phyloP scores from a whole-genome alignment of 2,329 filamentous ascomycete species.

The Paecilomyces sp. region DNA sequence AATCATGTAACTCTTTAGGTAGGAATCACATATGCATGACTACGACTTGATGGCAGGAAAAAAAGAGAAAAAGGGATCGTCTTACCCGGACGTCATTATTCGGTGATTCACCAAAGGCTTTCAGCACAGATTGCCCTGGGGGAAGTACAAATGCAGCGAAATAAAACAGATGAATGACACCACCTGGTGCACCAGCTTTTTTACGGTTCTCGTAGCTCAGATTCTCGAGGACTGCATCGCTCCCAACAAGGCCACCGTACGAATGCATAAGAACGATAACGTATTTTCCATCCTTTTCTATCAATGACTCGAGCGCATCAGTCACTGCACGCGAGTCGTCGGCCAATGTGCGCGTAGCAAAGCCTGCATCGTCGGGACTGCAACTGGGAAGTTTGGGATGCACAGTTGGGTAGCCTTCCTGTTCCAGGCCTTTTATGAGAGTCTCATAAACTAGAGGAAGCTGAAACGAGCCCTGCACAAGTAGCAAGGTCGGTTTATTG shows the following conservation, averaged over 20 bases:
- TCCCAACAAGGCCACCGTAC: slow-evolving; percentile 16
- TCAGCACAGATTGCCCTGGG: slow-evolving; percentile 11
- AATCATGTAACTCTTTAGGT: no score
- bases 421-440: neutral
- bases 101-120: slow-evolving; percentile 3
- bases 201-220: slow-evolving; percentile 8
- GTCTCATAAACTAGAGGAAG: slow-evolving; percentile 3
- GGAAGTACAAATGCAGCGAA: slow-evolving; percentile 13
- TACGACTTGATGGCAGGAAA: neutral
- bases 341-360: slow-evolving; percentile 3
- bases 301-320: slow-evolving; percentile 8
- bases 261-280: slow-evolving; percentile 18
- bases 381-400: slow-evolving; percentile 6
- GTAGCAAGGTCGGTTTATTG: slow-evolving; percentile 4
- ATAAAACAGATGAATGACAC: slow-evolving; percentile 12
- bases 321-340: slow-evolving; percentile 6
- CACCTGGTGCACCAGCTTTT: slow-evolving; percentile 5
- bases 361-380: slow-evolving; percentile 2
- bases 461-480: slow-evolving; percentile 6
- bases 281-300: slow-evolving; percentile 7
- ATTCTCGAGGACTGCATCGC: slow-evolving; percentile 10
- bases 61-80: neutral
- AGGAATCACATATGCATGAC: neutral
- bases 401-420: slow-evolving; percentile 3
- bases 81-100: slow-evolving; percentile 6